Evolutionary conservation across 2,329 filamentous ascomycete species (phyloP).

Genomic region (Endothia cerciana): DNA sequence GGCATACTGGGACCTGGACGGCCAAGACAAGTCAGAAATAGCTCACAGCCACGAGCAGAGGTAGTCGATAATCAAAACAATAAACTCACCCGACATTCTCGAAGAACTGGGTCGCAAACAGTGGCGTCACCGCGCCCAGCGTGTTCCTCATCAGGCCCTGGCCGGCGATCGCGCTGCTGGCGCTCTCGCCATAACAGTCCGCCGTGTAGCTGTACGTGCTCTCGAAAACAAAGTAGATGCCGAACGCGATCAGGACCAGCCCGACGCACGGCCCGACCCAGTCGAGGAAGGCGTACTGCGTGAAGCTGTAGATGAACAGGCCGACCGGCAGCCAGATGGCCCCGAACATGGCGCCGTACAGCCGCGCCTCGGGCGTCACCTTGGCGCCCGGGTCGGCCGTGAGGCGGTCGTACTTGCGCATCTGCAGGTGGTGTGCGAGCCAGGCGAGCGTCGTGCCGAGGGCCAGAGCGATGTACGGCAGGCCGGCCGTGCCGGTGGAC

Average conservation of each 20-base stretch:
- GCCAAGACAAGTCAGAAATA: conserved; percentile 1
- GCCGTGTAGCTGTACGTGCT: conserved; percentile 52
- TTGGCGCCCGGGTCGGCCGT: conserved; percentile 42
- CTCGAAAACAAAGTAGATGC: conserved; percentile 53
- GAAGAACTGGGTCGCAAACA: conserved; percentile 57
- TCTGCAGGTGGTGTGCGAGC: conserved; percentile 52
- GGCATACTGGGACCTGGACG: conserved; percentile 47
- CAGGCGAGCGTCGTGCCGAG: conserved; percentile 54
- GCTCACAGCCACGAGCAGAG: background rate
- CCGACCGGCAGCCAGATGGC: conserved; percentile 51
- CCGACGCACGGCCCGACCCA: conserved; percentile 55
- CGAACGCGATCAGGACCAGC: conserved; percentile 53
- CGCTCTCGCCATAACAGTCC: conserved; percentile 53
- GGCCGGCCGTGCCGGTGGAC: conserved; percentile 52
- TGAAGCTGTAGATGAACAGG: conserved; percentile 58
- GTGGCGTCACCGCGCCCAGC: conserved; percentile 54
- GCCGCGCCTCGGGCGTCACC: conserved; percentile 49
- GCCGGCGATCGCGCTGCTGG: conserved; percentile 46
- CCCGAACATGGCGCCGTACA: conserved; percentile 53
- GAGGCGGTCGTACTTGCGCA: conserved; percentile 49
- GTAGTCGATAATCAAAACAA: background rate
- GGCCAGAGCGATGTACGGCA: conserved; percentile 55
- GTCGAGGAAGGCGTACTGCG: conserved; percentile 51
- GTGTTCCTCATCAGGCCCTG: conserved; percentile 58
- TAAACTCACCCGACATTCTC: conserved; percentile 50